Base-by-base conservation (phyloP, 306 rosid species). In the Trifolium pratense region DNA sequence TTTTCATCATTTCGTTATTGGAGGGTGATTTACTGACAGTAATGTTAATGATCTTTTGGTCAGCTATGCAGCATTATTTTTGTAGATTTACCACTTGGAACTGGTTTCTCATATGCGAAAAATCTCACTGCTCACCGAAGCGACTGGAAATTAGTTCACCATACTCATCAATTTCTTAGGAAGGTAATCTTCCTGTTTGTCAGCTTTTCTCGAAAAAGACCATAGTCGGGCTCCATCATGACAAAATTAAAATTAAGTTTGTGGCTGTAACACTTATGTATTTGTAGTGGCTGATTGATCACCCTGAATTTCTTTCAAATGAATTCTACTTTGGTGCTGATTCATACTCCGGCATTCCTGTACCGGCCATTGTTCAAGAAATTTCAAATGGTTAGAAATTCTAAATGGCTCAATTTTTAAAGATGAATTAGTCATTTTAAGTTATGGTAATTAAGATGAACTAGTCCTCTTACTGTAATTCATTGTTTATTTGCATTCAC, bases 101-200 rank as follows among this genome's bases (percentile, higher is more conserved):
- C 91, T 45, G 96, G 96, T 43, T 91, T 91, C 84, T 91, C 97
- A 0, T 89, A 87, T 71, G 78, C 83, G n/a, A 66, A 70, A 58
- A 36, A 80, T 7, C 1, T 3, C 18, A 67, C 73, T 37, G 46
- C 71, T 66, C 64, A 57, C 2, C 31, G 78, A 3, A 78, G 84
- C 18, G 90, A 86, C 51, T 75, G 63, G 71, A 68, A 75, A 51
- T 70, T 81, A 74, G 82, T 75, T 61, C 70, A 77, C 23, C 86
- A 85, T 12, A 21, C 77, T 57, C 74, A 73, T 68, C 89, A 86
- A 58, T 92, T 92, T 72, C 68, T 88, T 29, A 77, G 82, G 42
- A 87, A 82, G 85, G 90, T 91, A 5, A 5, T 34, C 37, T 34
- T 34, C 37, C 8, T 2, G 25, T n/a, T 1, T n/a, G 4, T 51